A percentile compares a stretch with the other conserved stretches of the same genome.
These are phyloP conservation scores for Colletotrichum chrysophilum DNA, from an alignment of 2,329 filamentous ascomycete genomes.

Conservation along the genomic window DNA sequence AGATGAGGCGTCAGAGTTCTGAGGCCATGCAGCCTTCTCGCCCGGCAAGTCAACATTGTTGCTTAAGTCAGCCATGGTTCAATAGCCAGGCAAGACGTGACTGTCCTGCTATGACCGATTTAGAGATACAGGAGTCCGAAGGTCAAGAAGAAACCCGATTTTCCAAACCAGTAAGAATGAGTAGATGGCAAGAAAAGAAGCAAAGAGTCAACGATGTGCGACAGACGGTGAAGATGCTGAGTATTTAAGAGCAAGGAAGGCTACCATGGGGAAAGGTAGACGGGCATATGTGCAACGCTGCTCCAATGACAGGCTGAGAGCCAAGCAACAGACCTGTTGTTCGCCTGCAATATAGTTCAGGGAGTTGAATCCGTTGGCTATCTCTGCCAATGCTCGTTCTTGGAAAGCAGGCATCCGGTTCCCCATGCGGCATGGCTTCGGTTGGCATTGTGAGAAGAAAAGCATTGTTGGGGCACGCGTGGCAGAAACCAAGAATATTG, in stretches of 20 bases:
- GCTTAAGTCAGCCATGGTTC: not conserved
- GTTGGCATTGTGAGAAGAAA: not conserved
- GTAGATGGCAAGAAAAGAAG: not conserved
- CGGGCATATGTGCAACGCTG: not conserved
- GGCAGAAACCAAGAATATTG: not conserved
- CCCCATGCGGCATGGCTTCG: not conserved
- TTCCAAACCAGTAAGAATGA: not conserved
- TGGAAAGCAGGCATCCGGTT: not conserved
- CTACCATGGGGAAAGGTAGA: not conserved
- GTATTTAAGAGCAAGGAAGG: not conserved
- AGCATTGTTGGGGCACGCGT: not conserved
- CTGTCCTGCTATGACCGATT: not conserved
- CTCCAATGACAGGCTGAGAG: not conserved
- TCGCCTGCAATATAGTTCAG: not conserved
- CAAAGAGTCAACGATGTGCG: not conserved
- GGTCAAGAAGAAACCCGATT: not conserved
- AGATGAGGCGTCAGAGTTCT: slow-evolving; percentile 26
- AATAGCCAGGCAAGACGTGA: not conserved
- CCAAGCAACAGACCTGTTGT: not conserved
- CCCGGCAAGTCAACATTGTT: not conserved
- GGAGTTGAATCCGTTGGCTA: not conserved
- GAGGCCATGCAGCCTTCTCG: slow-evolving; percentile 4
- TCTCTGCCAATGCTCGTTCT: not conserved
- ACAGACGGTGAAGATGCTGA: not conserved
- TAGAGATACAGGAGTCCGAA: not conserved